Base-by-base conservation (phyloP, 2,329 filamentous ascomycete species). In the Fusarium foetens region DNA sequence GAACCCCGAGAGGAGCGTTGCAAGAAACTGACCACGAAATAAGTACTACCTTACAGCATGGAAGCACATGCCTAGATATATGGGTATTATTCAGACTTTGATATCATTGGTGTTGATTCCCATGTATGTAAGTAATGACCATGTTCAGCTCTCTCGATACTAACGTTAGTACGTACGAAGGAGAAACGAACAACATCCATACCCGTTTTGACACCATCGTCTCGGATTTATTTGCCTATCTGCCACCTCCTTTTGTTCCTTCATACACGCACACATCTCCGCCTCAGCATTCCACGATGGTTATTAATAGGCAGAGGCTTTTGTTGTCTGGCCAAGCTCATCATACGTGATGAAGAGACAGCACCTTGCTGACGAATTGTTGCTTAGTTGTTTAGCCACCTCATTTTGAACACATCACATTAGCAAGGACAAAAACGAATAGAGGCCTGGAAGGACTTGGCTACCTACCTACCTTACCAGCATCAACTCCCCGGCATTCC, bases 361-460 rank as follows among this genome's bases (percentile, higher is more conserved):
- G 23, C 46, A 36, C 51, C 25, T 55, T 68, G 55, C 57, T 71
- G 63, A 71, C 52, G 45, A 63, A 46, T 61, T 52, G 43, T n/a
- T 35, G 49, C 48, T 31, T 52, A 27, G 62, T 27, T 35, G 31
- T 14, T 41, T 46, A 45, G 29, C 53, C 64, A 66, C 45, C 33
- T 67, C 16, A 43, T 27, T 36, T 45, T 59, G 42, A 46, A 21
- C 9, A 23, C 23, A 38, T 42, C 35, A 31, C 19, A 35, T 25
- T 25, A 46, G 13, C 17, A 33, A 33, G 27, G 39, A 25, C 38
- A 55, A 53, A 41, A 19, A 29, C 38, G 27, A 58, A 58, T 14
- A 36, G 35, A 48, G 19, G 21, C 41, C 25, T 39, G 21, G n/a
- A 25, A 25, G n/a, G 33, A 46, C 38, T 46, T 55, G 17, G 12